Percentiles rank a stretch among this genome's conserved stretches.
Conservation (phyloP, 2,329 filamentous ascomycete genomes). For the Periconia macrospinosa region DNA sequence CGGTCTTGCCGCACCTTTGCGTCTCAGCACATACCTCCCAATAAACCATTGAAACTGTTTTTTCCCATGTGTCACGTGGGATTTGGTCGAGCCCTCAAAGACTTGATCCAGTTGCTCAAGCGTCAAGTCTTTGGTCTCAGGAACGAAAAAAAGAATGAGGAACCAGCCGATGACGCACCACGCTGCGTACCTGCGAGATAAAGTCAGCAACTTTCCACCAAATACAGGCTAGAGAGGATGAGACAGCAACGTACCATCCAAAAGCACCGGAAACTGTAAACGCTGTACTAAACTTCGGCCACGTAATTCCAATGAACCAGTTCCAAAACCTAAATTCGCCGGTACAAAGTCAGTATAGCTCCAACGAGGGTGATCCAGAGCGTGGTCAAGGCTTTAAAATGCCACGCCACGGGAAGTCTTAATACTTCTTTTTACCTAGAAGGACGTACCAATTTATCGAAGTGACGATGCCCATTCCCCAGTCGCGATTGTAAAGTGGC, state of each 20-base stretch:
- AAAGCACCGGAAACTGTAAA: constrained; percentile 65
- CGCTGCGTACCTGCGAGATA: constrained; percentile 34
- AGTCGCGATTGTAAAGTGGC: constrained; percentile 69
- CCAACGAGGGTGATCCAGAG: no score
- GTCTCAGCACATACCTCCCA: constrained; percentile 47
- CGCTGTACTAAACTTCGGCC: constrained; percentile 55
- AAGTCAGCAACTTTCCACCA: background rate
- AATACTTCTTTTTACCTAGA: no score
- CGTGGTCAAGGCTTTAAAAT: no score
- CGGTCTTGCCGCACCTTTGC: constrained; percentile 39
- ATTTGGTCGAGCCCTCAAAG: constrained; percentile 50
- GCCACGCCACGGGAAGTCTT: no score
- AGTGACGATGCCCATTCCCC: constrained; percentile 71
- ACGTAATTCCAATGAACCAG: constrained; percentile 58
- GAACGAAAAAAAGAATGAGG: constrained; percentile 20
- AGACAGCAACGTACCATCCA: constrained; percentile 60
- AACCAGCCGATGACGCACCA: constrained; percentile 50
- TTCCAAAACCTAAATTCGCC: no score
- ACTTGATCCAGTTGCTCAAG: constrained; percentile 55
- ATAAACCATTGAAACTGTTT: constrained; percentile 50
- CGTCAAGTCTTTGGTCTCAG: constrained; percentile 52
- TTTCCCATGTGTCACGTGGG: constrained; percentile 42
- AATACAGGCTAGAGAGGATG: constrained; percentile 52
- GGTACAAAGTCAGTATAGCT: no score
- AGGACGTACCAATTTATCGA: constrained; percentile 67